Conservation (phyloP, 2,329 filamentous ascomycete genomes). For the Sporothrix luriei region DNA sequence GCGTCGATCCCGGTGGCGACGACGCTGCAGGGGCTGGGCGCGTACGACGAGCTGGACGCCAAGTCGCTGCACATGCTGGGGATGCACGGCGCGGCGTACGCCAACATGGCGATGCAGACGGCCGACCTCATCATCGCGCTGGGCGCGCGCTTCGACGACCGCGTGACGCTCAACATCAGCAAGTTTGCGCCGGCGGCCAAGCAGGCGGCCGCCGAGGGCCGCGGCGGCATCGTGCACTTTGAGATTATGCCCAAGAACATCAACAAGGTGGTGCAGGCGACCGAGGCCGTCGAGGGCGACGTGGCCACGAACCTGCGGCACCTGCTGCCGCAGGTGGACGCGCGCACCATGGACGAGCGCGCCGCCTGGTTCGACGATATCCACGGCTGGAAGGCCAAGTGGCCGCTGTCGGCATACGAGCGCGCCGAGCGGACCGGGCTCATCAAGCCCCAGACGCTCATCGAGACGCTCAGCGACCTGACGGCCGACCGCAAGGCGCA, state of each 20-base stretch:
- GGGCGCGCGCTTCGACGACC: conserved; percentile 93
- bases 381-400: conserved; percentile 84
- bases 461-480: conserved; percentile 85
- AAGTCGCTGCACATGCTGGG: conserved; percentile 98
- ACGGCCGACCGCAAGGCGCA: conserved; percentile 77
- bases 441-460: conserved; percentile 93
- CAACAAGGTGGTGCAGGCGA: conserved; percentile 98
- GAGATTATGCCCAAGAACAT: conserved; percentile 99
- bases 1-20: conserved; percentile 91
- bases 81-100: conserved; percentile 96
- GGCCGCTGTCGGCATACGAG: conserved; percentile 83
- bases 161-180: conserved; percentile 77
- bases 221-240: conserved; percentile 95
- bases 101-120: conserved; percentile 97
- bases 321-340: conserved; percentile 72
- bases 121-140: conserved; percentile 94
- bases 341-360: conserved; percentile 64
- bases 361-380: conserved; percentile 90
- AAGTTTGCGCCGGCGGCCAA: conserved; percentile 91
- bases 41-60: conserved; percentile 87
- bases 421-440: conserved; percentile 71
- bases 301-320: conserved; percentile 75
- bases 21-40: conserved; percentile 89
- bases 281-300: conserved; percentile 92
- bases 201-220: conserved; percentile 77